Evolutionary conservation across 257 asterid genomes (phyloP), one percentile per base, ranked within the genome.

Genomic region (Plantago ovata): DNA sequence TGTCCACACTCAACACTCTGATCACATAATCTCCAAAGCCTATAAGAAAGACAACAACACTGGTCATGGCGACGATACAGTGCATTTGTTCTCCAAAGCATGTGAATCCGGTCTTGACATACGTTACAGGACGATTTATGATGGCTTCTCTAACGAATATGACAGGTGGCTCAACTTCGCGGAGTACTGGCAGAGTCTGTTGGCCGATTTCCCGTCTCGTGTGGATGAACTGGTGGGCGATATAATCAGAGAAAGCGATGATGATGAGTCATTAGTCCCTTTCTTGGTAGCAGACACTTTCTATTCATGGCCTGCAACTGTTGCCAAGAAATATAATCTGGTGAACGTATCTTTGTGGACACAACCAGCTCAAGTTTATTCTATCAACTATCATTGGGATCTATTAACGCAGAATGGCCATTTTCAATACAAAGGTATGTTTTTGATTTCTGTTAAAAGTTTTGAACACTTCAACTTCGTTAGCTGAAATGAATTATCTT

Each of bases 61-160:
- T 36, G 12, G 10, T 12, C n/a, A n/a, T n/a, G n/a, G n/a, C n/a
- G 40, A 49, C 1, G 38, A n/a, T 1, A 19, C 6, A 16, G 56
- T 11, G 7, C 71, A 74, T 33, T 42, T 82, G 15, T 78, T 85
- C 65, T 45, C 71, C 10, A 77, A 10, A 13, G 74, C 77, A 1
- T 79, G 75, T 1, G 52, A 61, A 20, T 52, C 72, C 0, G 86
- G 79, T 18, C 81, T 79, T 3, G 87, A 79, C 40, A 73, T 84
- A 0, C 72, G 81, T 3, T 79, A 79, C 72, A 42, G 19, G 14
- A 81, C 81, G 0, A 72, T 79, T 10, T 16, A 49, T 4, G 89
- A 79, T 24, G 84, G 84, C 1, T 68, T 78, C 13, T 80, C 86
- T 0, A 11, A 60, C 14, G 79, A 64, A 0, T 79, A 55, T 22